These are phyloP conservation scores for Candida dajiaensis DNA, from an alignment of 805 yeast genomes.

Conservation along the genomic window DNA sequence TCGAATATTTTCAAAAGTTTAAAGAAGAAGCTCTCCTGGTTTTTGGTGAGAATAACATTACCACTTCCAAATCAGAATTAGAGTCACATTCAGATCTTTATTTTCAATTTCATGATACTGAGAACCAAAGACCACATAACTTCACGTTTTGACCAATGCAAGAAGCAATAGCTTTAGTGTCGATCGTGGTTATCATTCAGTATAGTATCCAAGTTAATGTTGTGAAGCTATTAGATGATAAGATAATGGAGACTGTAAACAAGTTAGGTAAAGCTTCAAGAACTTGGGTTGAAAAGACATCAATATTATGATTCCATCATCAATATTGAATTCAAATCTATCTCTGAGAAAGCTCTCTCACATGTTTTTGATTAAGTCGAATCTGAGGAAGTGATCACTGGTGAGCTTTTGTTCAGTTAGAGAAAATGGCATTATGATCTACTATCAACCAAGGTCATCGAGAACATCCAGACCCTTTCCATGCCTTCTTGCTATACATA, in stretches of 20 bases:
- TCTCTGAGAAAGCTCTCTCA: constrained; percentile 43
- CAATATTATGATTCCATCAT: constrained; percentile 70
- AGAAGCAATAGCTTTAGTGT: constrained; percentile 68
- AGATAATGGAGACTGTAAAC: constrained; percentile 71
- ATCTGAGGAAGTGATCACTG: constrained; percentile 58
- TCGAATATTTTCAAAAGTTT: constrained; percentile 40
- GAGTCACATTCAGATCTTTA: constrained; percentile 59
- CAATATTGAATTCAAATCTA: constrained; percentile 34
- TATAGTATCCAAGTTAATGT: constrained; percentile 73
- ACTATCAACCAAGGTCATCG: constrained; percentile 59
- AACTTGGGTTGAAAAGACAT: constrained; percentile 63
- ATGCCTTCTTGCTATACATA: constrained; percentile 64
- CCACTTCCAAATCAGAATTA: constrained; percentile 38
- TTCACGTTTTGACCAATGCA: constrained; percentile 57
- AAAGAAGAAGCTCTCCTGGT: constrained; percentile 41
- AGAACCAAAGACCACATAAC: constrained; percentile 53
- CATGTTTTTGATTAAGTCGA: constrained; percentile 56
- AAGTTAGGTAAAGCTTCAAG: constrained; percentile 46
- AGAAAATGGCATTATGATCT: constrained; percentile 70
- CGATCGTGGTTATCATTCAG: constrained; percentile 61
- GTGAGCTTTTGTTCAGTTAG: constrained; percentile 84
- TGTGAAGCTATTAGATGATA: constrained; percentile 68
- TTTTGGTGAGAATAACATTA: constrained; percentile 48
- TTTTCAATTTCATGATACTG: constrained; percentile 60
- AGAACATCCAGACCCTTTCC: constrained; percentile 59